phyloP scores from a whole-genome alignment of 148 eudicot species.

The Amaranthus hypochondriacus region DNA sequence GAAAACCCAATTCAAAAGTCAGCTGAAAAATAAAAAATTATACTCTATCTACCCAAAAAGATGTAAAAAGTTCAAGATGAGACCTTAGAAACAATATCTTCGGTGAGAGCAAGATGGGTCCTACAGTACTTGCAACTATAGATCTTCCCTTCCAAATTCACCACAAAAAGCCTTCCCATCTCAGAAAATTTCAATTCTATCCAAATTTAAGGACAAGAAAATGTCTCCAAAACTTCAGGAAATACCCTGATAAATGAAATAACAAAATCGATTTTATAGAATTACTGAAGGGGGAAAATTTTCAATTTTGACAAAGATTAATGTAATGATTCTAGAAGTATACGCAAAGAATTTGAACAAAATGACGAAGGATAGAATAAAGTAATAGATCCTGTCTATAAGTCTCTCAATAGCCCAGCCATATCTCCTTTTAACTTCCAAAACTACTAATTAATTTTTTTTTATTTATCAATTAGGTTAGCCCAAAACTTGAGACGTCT shows the following conservation, averaged over 20 bases:
- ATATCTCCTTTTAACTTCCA: no score
- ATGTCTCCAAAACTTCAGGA: conserved; percentile 4
- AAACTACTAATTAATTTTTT: no score
- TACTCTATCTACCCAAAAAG: not conserved
- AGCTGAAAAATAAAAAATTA: conserved; percentile 4
- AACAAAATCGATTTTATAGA: not conserved
- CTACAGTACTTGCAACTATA: conserved; percentile 78
- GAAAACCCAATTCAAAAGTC: conserved; percentile 17
- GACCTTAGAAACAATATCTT: conserved; percentile 74
- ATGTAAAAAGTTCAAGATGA: not conserved
- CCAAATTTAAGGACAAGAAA: conserved; percentile 2
- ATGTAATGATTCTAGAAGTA: conserved; percentile 21
- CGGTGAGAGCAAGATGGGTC: conserved; percentile 59
- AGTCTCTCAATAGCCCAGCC: no score
- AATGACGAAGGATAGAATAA: not conserved
- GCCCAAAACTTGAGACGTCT: no score
- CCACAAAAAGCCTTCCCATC: conserved; percentile 68
- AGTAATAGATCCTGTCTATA: not conserved
- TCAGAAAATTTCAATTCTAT: conserved; percentile 17
- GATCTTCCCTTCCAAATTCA: conserved; percentile 72
- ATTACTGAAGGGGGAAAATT: not conserved
- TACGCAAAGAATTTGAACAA: conserved; percentile 13
- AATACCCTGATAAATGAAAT: not conserved
- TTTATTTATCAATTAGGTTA: no score
- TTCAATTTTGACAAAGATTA: not conserved